Conservation (phyloP, 108 stramenopile species). For the Discostella pseudostelligera region DNA sequence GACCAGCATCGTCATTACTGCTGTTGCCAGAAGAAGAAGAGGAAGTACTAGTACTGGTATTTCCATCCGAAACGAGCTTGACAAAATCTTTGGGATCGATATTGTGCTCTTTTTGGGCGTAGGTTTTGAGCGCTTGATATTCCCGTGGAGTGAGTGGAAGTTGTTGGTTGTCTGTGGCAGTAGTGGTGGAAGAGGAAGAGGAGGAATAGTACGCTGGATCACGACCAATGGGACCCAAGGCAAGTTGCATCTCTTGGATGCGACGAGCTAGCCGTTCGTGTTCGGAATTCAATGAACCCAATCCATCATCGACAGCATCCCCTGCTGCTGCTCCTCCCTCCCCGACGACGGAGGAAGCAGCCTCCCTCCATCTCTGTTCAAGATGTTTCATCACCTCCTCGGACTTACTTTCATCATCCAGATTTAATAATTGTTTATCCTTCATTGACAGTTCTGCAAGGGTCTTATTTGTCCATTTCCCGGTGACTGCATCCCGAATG, state of each 20-base stretch:
- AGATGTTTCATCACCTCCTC: constrained; percentile 25
- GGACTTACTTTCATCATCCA: constrained; percentile 53
- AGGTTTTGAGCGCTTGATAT: constrained; percentile 54
- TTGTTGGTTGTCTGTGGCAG: constrained; percentile 39
- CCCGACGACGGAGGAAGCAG: background rate
- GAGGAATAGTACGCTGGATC: constrained; percentile 28
- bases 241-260: constrained; percentile 63
- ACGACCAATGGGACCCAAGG: constrained; percentile 70
- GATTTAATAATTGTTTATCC: constrained; percentile 54
- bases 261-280: constrained; percentile 52
- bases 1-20: background rate
- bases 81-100: constrained; percentile 55
- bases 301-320: constrained; percentile 17
- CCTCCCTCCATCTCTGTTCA: constrained; percentile 23
- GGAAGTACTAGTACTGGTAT: no score
- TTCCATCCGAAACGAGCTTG: constrained; percentile 41
- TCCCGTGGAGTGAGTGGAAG: constrained; percentile 59
- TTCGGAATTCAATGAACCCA: constrained; percentile 25
- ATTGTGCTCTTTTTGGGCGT: constrained; percentile 55
- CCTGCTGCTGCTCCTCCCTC: background rate
- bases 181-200: constrained; percentile 34
- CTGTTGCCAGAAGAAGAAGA: background rate
- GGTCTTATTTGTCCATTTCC: constrained; percentile 72
- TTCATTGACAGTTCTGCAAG: constrained; percentile 54
- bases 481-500: constrained; percentile 73